Percentiles rank a stretch among this genome's conserved stretches.
phyloP scores from a whole-genome alignment of 1,139 yeast genomes.

The Suhomyces taliae region DNA sequence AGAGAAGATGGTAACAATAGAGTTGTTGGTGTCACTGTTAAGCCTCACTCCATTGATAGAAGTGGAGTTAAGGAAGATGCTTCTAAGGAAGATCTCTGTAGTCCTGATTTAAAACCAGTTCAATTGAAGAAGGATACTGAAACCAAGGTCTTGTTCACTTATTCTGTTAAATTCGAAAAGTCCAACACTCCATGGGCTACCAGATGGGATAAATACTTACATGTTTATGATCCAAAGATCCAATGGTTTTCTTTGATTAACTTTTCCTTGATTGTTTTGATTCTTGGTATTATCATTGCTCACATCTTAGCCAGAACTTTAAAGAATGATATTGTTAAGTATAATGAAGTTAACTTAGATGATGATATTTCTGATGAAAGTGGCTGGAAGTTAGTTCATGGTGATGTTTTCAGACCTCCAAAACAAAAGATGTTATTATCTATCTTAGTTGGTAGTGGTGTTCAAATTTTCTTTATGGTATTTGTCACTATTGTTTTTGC shows the following conservation, averaged over 20 bases:
- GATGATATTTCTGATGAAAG: conserved; percentile 89
- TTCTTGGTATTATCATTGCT: conserved; percentile 75
- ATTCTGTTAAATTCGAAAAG: conserved; percentile 57
- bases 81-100: conserved; percentile 35
- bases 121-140: conserved; percentile 31
- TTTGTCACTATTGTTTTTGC: conserved; percentile 78
- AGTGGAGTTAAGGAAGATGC: conserved; percentile 23
- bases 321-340: conserved; percentile 81
- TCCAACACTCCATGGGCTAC: conserved; percentile 93
- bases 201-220: conserved; percentile 96
- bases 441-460: conserved; percentile 84
- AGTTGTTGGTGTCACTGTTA: conserved; percentile 86
- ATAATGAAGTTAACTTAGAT: conserved; percentile 85
- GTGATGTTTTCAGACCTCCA: conserved; percentile 93
- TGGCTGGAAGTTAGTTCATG: conserved; percentile 97
- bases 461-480: conserved; percentile 78
- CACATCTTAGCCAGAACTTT: conserved; percentile 80
- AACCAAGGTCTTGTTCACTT: conserved; percentile 37
- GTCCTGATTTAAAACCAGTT: conserved; percentile 29
- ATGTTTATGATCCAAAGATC: conserved; percentile 86
- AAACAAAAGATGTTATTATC: conserved; percentile 68
- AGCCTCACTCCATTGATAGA: conserved; percentile 64
- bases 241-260: conserved; percentile 94
- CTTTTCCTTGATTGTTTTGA: conserved; percentile 76
- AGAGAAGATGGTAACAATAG: conserved; percentile 69